Conservation (phyloP, 495 filamentous ascomycete genomes). For the Penicillium coffeae region DNA sequence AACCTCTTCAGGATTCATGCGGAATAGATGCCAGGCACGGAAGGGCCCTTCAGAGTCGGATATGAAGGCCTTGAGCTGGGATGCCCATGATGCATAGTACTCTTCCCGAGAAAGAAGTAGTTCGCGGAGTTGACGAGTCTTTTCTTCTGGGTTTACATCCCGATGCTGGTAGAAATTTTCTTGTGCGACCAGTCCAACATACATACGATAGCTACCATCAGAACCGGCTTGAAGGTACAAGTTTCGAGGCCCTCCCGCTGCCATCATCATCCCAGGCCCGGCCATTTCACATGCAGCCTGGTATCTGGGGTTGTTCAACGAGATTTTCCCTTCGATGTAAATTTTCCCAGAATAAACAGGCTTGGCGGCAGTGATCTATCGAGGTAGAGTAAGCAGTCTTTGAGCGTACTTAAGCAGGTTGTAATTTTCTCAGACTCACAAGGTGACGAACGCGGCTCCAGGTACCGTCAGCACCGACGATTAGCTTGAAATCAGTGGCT, state of each 20-base stretch:
- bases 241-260: slow-evolving; percentile 1
- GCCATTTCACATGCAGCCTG: slow-evolving; percentile 1
- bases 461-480: slow-evolving; percentile 59
- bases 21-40: slow-evolving; percentile 15
- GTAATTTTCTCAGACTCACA: slow-evolving; percentile 3
- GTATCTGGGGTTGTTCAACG: slow-evolving; percentile 7
- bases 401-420: neutral
- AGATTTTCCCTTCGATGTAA: slow-evolving; percentile 12
- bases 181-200: slow-evolving; percentile 6
- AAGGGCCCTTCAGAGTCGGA: slow-evolving; percentile 15
- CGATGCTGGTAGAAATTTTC: slow-evolving; percentile 9
- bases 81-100: slow-evolving; percentile 10
- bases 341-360: slow-evolving; percentile 18
- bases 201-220: slow-evolving; percentile 8
- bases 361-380: slow-evolving; percentile 6
- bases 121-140: neutral
- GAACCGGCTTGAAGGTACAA: slow-evolving; percentile 4
- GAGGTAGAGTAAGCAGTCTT: too few relatives aligned
- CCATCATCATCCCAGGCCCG: slow-evolving; percentile 10
- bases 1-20: slow-evolving; percentile 4
- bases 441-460: slow-evolving; percentile 49
- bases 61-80: slow-evolving; percentile 9
- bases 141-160: neutral
- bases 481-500: slow-evolving; percentile 12
- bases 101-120: slow-evolving; percentile 10